phyloP scores from a whole-genome alignment of 306 rosid species.

The Citrullus amarus region DNA sequence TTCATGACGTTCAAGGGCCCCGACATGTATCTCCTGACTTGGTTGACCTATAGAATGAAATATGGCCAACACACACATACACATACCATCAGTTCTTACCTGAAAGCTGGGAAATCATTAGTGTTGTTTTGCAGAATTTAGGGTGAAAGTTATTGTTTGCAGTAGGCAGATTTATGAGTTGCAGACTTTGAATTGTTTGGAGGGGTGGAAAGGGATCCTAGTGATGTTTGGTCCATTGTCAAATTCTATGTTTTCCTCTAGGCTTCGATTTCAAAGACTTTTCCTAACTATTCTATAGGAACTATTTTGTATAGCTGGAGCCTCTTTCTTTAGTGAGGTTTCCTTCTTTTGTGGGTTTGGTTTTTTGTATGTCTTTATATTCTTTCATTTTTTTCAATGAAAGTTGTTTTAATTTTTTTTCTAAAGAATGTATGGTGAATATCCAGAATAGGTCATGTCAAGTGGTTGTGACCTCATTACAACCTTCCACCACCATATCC shows the following conservation, averaged over 20 bases:
- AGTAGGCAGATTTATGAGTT: not conserved
- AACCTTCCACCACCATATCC: not conserved
- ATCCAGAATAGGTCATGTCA: not conserved
- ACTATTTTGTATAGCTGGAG: too few species aligned
- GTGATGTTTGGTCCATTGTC: too few species aligned
- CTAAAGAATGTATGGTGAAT: not conserved
- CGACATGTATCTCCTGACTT: not conserved
- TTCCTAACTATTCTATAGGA: too few species aligned
- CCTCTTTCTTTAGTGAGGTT: too few species aligned
- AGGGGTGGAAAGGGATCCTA: too few species aligned
- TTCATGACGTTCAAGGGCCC: not conserved
- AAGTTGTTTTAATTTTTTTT: too few species aligned
- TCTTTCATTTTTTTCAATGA: too few species aligned
- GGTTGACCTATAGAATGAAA: not conserved
- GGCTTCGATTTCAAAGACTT: too few species aligned
- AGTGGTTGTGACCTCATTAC: not conserved
- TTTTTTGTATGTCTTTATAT: too few species aligned
- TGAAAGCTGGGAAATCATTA: not conserved
- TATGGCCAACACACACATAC: not conserved
- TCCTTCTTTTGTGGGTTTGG: too few species aligned
- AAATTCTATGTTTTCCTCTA: too few species aligned
- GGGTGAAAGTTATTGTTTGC: not conserved
- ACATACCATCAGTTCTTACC: not conserved
- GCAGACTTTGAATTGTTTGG: too few species aligned
- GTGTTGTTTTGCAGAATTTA: not conserved